These are phyloP conservation scores for Apophysomyces ossiformis DNA, from an alignment of 371 early-diverging fungal species.

Conservation along the genomic window DNA sequence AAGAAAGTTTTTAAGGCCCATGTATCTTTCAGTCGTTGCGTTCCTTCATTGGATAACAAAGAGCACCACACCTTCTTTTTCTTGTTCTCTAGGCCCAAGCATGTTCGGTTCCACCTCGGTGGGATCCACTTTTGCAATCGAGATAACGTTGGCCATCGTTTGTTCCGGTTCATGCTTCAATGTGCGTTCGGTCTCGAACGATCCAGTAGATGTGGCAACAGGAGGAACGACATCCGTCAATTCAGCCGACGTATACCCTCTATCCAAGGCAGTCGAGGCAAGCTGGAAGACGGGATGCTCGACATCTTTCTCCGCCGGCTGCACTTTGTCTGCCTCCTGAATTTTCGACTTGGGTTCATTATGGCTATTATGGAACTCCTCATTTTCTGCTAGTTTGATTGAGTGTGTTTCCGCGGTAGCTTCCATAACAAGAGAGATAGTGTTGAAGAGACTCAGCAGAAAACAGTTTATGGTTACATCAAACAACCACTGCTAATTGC, in stretches of 20 bases:
- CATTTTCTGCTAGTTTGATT: not conserved
- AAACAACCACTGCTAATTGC: not conserved
- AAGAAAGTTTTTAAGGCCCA: not conserved
- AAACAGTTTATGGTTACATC: not conserved
- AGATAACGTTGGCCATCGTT: conserved; percentile 23
- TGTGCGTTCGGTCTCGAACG: not conserved
- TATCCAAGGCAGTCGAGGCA: conserved; percentile 16
- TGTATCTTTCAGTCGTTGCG: conserved; percentile 31
- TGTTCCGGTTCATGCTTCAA: conserved; percentile 16
- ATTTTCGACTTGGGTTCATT: not conserved
- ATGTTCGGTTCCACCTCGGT: conserved; percentile 38
- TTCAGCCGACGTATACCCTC: conserved; percentile 16
- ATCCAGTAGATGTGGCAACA: not conserved
- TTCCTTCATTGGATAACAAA: not conserved
- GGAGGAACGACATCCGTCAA: conserved; percentile 16
- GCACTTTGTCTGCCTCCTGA: not conserved
- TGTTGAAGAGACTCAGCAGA: not conserved
- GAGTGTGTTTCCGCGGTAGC: not conserved
- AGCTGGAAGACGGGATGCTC: conserved; percentile 23
- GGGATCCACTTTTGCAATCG: conserved; percentile 24
- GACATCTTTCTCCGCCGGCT: conserved; percentile 13
- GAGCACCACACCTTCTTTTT: conserved; percentile 39
- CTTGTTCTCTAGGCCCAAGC: conserved; percentile 57
- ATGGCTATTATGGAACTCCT: not conserved
- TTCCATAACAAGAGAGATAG: not conserved